Evolutionary conservation across 2,329 filamentous ascomycete species (phyloP).

Genomic region (Beauveria scarabaeidicola): DNA sequence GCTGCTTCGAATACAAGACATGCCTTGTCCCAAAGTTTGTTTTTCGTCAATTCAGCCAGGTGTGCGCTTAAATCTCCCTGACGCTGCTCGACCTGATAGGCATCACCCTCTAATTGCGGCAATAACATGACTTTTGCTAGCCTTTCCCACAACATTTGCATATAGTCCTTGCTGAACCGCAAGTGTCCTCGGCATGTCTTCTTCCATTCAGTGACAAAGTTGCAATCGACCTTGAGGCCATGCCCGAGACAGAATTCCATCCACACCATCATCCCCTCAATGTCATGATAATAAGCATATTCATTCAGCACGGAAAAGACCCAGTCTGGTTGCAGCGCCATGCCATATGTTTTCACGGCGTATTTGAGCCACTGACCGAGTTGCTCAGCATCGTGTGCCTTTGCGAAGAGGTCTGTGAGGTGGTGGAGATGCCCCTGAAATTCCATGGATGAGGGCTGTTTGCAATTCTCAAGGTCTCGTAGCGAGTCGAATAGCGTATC

Average conservation of each 20-base stretch:
- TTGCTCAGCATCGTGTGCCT: conserved; percentile 18
- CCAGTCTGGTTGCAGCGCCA: conserved; percentile 22
- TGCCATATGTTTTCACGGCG: conserved; percentile 18
- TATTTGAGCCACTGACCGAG: conserved; percentile 23
- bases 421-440: conserved; percentile 1
- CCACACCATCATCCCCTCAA: conserved; percentile 22
- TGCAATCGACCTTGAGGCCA: conserved; percentile 22
- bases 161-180: neutral
- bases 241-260: conserved; percentile 23
- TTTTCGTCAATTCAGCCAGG: neutral
- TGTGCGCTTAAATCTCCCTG: neutral
- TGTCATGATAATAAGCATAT: conserved; percentile 22
- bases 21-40: neutral
- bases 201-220: conserved; percentile 20
- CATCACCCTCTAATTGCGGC: neutral
- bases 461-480: neutral
- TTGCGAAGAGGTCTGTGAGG: conserved; percentile 15
- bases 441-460: neutral
- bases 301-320: conserved; percentile 23
- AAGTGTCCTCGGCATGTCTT: conserved; percentile 5
- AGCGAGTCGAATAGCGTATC: neutral
- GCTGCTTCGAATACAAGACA: conserved; percentile 1
- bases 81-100: neutral
- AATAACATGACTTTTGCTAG: neutral
- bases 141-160: neutral